Percentiles rank a stretch among this genome's conserved stretches.
Evolutionary conservation across 2,329 filamentous ascomycete genomes (phyloP).

Genomic region (Beauveria scarabaeidicola): DNA sequence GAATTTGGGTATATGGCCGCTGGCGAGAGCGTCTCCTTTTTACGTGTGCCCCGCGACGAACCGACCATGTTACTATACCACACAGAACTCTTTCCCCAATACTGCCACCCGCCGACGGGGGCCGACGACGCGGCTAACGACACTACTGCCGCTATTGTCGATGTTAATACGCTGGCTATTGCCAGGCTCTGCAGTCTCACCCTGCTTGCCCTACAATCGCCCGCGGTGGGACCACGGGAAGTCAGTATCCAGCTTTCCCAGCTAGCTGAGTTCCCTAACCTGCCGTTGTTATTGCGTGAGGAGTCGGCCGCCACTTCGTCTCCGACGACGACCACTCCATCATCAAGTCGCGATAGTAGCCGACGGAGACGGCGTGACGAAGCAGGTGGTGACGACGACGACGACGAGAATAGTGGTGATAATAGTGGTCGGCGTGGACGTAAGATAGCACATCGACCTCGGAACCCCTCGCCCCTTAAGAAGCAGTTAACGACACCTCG

Average conservation of each 20-base stretch:
- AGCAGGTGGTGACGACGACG: background rate
- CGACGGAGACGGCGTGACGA: background rate
- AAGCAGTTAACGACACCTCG: background rate
- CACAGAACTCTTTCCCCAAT: background rate
- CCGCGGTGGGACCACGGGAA: background rate
- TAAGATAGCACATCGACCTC: background rate
- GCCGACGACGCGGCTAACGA: background rate
- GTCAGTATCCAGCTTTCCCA: background rate
- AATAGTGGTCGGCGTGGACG: background rate
- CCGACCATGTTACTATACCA: background rate
- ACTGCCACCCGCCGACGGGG: background rate
- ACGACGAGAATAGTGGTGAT: background rate
- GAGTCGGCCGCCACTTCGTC: background rate
- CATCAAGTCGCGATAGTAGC: background rate
- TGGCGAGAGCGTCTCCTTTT: background rate
- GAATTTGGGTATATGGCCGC: background rate
- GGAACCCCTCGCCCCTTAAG: background rate
- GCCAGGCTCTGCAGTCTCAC: background rate
- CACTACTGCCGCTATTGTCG: background rate
- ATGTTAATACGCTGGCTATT: background rate
- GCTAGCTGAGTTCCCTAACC: background rate
- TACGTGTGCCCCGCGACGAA: background rate
- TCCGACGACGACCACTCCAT: background rate
- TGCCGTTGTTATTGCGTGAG: background rate
- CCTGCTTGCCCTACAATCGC: background rate